These are phyloP conservation scores for Puccinia novopanici DNA, from an alignment of 1,284 basidiomycete species.

Conservation along the genomic window DNA sequence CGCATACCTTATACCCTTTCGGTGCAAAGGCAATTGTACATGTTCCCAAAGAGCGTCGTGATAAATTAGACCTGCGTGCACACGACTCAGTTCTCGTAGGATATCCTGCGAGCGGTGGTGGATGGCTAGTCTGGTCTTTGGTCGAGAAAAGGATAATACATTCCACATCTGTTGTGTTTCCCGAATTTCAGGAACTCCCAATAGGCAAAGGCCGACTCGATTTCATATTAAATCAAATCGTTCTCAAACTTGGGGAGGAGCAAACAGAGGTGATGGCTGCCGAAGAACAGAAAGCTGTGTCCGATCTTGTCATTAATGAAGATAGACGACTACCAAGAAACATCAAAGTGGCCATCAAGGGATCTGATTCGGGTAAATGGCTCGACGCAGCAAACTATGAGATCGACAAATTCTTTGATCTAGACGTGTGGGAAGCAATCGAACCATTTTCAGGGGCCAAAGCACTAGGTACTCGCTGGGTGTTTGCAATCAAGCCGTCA, in stretches of 20 bases:
- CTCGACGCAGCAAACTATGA: slow-evolving; percentile 13
- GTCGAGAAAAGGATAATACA: no score
- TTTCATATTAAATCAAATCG: slow-evolving; percentile 11
- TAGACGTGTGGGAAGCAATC: slow-evolving; percentile 13
- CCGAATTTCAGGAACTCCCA: background rate
- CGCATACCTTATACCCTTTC: background rate
- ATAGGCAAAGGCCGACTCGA: background rate
- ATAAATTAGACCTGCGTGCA: background rate
- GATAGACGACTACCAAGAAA: background rate
- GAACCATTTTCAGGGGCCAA: background rate
- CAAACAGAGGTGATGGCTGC: background rate
- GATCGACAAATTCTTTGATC: background rate
- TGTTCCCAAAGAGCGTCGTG: background rate
- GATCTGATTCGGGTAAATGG: background rate
- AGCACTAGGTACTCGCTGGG: background rate
- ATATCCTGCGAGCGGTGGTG: background rate
- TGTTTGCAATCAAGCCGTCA: slow-evolving; percentile 14
- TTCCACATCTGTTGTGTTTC: background rate
- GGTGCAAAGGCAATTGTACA: background rate
- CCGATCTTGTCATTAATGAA: background rate
- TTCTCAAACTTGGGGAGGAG: background rate
- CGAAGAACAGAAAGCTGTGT: background rate
- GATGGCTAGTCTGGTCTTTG: slow-evolving; percentile 4
- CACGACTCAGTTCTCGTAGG: background rate
- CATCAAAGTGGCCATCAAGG: background rate